Base-by-base conservation (phyloP, 805 yeast species). In the Debaryomyces castellii region DNA sequence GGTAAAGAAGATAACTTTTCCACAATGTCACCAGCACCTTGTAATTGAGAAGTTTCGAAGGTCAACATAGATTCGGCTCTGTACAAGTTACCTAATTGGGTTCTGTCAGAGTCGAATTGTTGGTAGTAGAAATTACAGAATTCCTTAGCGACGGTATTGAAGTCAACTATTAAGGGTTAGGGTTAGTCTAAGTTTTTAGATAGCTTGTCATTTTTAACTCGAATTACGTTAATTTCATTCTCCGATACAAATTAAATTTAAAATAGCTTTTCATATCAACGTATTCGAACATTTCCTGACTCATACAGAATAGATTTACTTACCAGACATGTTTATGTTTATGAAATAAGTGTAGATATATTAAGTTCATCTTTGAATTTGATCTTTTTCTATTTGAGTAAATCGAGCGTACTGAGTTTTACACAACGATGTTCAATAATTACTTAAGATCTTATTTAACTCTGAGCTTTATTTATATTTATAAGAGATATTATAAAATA, bases 51-150 rank as follows among this genome's bases (percentile, higher is more conserved):
- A 45, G 91, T 84, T 74, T 94, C 99, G 60, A 94, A 94, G 40
- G 99, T 94, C 71, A 94, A 78, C 99, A 94, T 94, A 23, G 97
- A 90, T 66, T 88, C 91, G 51, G 89, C 96, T 67, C 99, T 87
- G 83, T 92, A 92, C 61, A 92, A 81, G 75, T 88, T 86, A 57
- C 96, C 96, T 66, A 92, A 82, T 68, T 87, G 94, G 48, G 89
- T 69, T 78, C 98, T 88, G 73, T 92, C 96, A 59, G 84, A 69
- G 72, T 91, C 97, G 63, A 92, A 92, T 71, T 89, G 96, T 67
- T 88, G 87, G 81, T 92, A 94, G 82, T 94, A 92, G 64, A 90
- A 92, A 69, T 80, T 85, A 63, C 96, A 89, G 74, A 92, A 92
- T 71, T 92, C 96, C 68, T 85, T 61, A 47, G 78, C 77, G 50